Conservation (phyloP, 1,139 yeast species). For the Casaregolazyma suthepensis region DNA sequence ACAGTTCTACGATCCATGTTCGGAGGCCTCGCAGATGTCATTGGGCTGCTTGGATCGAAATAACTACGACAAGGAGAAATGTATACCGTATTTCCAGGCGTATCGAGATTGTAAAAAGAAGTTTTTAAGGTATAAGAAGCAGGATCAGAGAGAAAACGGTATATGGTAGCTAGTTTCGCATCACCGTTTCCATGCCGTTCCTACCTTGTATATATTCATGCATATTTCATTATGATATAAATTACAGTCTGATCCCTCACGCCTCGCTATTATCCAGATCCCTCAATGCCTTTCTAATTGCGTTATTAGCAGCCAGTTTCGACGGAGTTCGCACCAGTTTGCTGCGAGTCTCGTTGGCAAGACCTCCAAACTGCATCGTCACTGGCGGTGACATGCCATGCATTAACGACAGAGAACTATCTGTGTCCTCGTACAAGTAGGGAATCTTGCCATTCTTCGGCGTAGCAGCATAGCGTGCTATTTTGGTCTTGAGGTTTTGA, state of each 20-base stretch:
- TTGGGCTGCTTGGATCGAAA: slow-evolving; percentile 71
- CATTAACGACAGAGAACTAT: slow-evolving; percentile 19
- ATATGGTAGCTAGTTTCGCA: slow-evolving; percentile 5
- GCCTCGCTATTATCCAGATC: slow-evolving; percentile 8
- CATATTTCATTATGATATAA: background rate
- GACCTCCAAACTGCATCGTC: slow-evolving; percentile 21
- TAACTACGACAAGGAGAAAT: slow-evolving; percentile 67
- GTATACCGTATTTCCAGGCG: slow-evolving; percentile 85
- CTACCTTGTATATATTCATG: background rate
- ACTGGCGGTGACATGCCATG: slow-evolving; percentile 29
- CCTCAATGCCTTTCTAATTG: slow-evolving; percentile 23
- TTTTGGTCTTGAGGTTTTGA: slow-evolving; percentile 5
- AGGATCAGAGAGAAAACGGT: slow-evolving; percentile 7
- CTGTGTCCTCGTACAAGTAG: slow-evolving; percentile 6
- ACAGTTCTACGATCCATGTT: slow-evolving; percentile 88
- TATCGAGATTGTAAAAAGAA: slow-evolving; percentile 87
- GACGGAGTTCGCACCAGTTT: slow-evolving; percentile 26
- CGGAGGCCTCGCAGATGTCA: slow-evolving; percentile 81
- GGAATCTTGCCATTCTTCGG: slow-evolving; percentile 3
- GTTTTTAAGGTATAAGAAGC: slow-evolving; percentile 44
- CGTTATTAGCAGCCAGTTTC: slow-evolving; percentile 23
- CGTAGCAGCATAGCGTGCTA: slow-evolving; percentile 8
- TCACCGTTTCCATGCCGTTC: too few relatives aligned
- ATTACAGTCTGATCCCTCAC: background rate
- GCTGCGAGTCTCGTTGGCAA: background rate